phyloP scores from a whole-genome alignment of 768 basidiomycete species.

The Psilocybe cyanescens region DNA sequence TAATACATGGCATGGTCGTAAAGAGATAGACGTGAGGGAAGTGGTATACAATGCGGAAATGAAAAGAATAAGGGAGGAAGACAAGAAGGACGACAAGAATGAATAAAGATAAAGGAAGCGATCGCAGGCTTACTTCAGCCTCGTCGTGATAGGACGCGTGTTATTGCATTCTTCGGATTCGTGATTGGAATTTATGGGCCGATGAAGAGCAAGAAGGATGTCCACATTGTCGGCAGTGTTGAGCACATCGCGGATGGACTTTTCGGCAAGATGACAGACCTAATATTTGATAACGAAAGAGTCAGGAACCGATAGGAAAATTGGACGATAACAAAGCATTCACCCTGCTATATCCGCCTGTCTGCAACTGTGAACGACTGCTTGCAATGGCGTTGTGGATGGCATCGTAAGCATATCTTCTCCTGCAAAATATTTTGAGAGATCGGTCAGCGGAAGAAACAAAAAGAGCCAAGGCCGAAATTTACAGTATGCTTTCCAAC shows the following conservation, averaged over 20 bases:
- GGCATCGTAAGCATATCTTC: conserved; percentile 76
- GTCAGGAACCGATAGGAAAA: conserved; percentile 1
- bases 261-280: conserved; percentile 73
- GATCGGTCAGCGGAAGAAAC: conserved; percentile 11
- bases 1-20: conserved; percentile 21
- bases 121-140: conserved; percentile 20
- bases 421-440: conserved; percentile 40
- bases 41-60: conserved; percentile 19
- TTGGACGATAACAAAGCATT: conserved; percentile 18
- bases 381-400: conserved; percentile 82
- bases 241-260: conserved; percentile 71
- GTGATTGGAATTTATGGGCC: conserved; percentile 31
- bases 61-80: neutral
- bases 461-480: conserved; percentile 14
- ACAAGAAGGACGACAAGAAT: conserved; percentile 4
- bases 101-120: conserved; percentile 18
- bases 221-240: conserved; percentile 69
- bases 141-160: conserved; percentile 43
- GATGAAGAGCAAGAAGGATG: conserved; percentile 68
- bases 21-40: neutral
- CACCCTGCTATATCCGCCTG: conserved; percentile 54
- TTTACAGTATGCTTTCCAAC: conserved; percentile 75
- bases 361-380: conserved; percentile 64
- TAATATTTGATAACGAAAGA: conserved; percentile 28
- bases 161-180: conserved; percentile 36